Base-by-base conservation (phyloP, 305 asterid species). In the Galium porrigens region DNA sequence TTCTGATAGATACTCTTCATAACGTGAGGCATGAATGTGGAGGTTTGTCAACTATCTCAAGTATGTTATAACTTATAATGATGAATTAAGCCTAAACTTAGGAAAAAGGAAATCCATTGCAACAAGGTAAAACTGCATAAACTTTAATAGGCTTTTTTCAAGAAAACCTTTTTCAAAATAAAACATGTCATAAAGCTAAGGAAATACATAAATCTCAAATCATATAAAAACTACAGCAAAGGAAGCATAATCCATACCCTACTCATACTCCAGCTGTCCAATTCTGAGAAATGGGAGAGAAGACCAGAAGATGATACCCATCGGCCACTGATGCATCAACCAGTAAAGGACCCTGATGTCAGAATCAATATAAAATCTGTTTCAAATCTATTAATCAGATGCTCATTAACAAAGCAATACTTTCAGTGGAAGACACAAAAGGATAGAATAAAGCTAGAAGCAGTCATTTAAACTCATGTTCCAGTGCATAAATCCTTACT, bases 311-410 rank as follows among this genome's bases (percentile, higher is more conserved):
- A 80, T 69, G 87, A 73, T 65, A 73, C 46, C 96, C 95, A 89
- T 65, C 87, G 86, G 74, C 91, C 95, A 80, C 97, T 92, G 95
- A 85, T 82, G 88, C 89, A 86, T 82, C 94, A 86, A 88, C 86
- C 91, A 90, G 92, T 80, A 90, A 86, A 88, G 81, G 79, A 86
- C 68, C 94, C 87, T 83, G 97, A 82, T 86, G 90, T 88, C 82
- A 88, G 97, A 78, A 82, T 75, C 67, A 75, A 72, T 66, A 39
- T 66, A 72, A 65, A 67, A 52, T 32, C 20, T 53, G 51, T 25
- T 58, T 56, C 58, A 34, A 71, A 22, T 41, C n/a, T 44, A 18
- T 1, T 18, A 34, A 68, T 39, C 25, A 69, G 59, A 55, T 34
- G 30, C 48, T 29, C 44, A 27, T 18, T 36, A 67, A 62, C 58